Conservation (phyloP, 1,139 yeast species). For the Hansenula sp. region DNA sequence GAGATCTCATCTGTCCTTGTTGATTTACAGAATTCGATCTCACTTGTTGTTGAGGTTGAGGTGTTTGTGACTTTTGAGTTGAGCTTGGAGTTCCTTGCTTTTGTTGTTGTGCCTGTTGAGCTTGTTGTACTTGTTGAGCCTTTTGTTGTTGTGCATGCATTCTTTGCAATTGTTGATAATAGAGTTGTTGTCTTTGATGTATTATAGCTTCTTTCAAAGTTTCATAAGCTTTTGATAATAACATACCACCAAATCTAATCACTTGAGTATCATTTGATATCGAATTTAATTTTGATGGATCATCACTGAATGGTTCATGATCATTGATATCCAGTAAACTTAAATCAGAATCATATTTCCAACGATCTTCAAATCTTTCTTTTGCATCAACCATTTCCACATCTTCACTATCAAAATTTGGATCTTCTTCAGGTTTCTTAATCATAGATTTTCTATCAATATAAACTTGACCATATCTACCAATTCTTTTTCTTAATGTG, state of each 20-base stretch:
- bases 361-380: constrained; percentile 60
- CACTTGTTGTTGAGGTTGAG: not conserved
- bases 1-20: constrained; percentile 3
- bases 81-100: not conserved
- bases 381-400: constrained; percentile 37
- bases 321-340: constrained; percentile 34
- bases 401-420: constrained; percentile 20
- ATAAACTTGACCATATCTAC: constrained; percentile 67
- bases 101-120: constrained; percentile 3
- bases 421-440: constrained; percentile 31
- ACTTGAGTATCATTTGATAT: constrained; percentile 86
- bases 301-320: constrained; percentile 52
- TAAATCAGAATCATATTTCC: constrained; percentile 69
- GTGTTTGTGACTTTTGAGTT: not conserved
- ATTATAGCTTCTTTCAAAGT: constrained; percentile 42
- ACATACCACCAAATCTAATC: constrained; percentile 88
- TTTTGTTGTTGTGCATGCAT: constrained; percentile 31
- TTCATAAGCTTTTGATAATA: constrained; percentile 82
- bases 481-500: constrained; percentile 70
- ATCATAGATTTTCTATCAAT: constrained; percentile 63
- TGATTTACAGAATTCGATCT: constrained; percentile 7
- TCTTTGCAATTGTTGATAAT: constrained; percentile 39
- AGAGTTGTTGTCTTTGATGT: constrained; percentile 48
- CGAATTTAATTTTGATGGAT: constrained; percentile 69
- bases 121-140: constrained; percentile 19